These are phyloP conservation scores for Oryza rufipogon DNA, from an alignment of 176 grass and related monocot species.

Conservation along the genomic window DNA sequence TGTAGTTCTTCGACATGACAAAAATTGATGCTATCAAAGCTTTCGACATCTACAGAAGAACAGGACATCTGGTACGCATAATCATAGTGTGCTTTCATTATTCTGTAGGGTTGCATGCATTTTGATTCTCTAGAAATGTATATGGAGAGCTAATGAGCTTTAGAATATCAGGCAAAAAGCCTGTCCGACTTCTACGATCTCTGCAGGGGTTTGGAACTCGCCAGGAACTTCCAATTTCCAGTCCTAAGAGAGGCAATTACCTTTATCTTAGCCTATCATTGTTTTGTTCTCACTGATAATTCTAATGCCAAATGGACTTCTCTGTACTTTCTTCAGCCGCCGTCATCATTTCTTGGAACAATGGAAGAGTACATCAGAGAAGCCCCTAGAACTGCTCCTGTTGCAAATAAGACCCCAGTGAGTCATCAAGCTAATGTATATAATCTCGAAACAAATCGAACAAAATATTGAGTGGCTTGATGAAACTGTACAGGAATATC, in stretches of 20 bases:
- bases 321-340: constrained; percentile 54
- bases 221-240: constrained; percentile 83
- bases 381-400: constrained; percentile 54
- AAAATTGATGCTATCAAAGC: constrained; percentile 87
- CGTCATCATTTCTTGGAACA: constrained; percentile 67
- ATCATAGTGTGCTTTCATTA: not conserved
- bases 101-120: constrained; percentile 4
- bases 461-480: not conserved
- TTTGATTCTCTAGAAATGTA: not conserved
- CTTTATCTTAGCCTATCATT: not conserved
- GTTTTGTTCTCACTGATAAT: not conserved
- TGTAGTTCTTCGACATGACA: constrained; percentile 87
- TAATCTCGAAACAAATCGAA: not conserved
- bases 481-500: constrained; percentile 63
- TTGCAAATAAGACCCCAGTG: constrained; percentile 61
- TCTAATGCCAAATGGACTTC: constrained; percentile 26
- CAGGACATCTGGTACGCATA: constrained; percentile 59
- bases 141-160: constrained; percentile 23
- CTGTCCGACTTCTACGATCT: constrained; percentile 77
- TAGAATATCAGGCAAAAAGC: constrained; percentile 60
- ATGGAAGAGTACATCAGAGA: constrained; percentile 98
- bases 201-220: constrained; percentile 77
- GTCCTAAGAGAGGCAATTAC: constrained; percentile 64
- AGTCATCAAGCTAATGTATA: constrained; percentile 34
- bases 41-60: constrained; percentile 71